Evolutionary conservation across 2,329 filamentous ascomycete genomes (phyloP), one percentile per base, ranked within the genome.

Genomic region (Phaeosphaeria sp.): DNA sequence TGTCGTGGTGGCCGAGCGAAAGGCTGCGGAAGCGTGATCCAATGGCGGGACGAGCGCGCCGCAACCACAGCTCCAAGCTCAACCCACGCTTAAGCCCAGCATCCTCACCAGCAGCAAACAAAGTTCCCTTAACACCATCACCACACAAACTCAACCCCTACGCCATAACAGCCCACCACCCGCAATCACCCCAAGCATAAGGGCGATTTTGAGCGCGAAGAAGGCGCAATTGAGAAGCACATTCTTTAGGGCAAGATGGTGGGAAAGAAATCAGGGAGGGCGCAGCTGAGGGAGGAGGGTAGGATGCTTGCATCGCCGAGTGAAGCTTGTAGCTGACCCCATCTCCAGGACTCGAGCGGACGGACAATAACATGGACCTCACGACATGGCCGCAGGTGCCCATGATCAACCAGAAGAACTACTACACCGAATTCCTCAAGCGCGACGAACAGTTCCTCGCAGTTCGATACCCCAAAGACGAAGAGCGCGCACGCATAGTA

Each of bases 391-490:
- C 95, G 9, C 90, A 95, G 73, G 89, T 97, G 56, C 85, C 87
- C 44, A 92, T 95, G 71, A 99, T 99, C 79, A 99, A 99, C 76
- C 95, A 99, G 78, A 99, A 99, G 82, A 99, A 99, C 78, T 99
- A 99, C 79, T 76, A 73, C 60, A 97, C 93, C 60, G 95, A 99
- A 75, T 99, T 97, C 71, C 91, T 99, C 80, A 99, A 99, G 82
- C 90, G 94, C 72, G 95, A 99, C 81, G 95, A 98, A 71, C 95
- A 99, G 80, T 89, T 96, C 58, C 87, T 99, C 33, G 92, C 94
- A 13, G 87, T 94, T 55, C 89, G 95, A 71, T 86, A 96, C 17
- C 92, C 96, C 70, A 90, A 89, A 77, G 95, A 99, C 76, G 92
- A 94, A 67, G 89, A 88, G 50, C 86, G 92, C 65, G 93, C 95